Base-by-base conservation (phyloP, 331 rosid species). In the Rosa hybrid region DNA sequence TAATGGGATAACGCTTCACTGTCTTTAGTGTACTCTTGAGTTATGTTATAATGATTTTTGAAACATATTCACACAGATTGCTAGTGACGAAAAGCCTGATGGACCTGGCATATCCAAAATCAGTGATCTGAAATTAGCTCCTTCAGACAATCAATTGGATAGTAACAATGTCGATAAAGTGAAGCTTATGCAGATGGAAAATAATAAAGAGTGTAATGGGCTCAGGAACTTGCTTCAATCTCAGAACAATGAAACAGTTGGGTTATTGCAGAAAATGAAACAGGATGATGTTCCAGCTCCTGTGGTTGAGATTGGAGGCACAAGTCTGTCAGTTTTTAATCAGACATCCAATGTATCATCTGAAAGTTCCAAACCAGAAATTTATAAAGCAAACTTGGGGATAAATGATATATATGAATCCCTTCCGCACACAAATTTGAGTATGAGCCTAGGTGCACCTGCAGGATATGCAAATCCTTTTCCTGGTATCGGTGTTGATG, bases 391-490 rank as follows among this genome's bases (percentile, higher is more conserved):
- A 80, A 89, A 87, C 41, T 73, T 71, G 6, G 88, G 89, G 79
- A 79, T 86, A 74, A 89, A 83, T 83, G 89, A 87, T 87, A 74
- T 83, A 74, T 91, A 87, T 87, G 96, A 95, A 72, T 82, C 97
- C n/a, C 83, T 90, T 64, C 87, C 93, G 8, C 97, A 86, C 13
- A 92, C 96, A 82, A 94, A 89, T 83, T 86, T 92, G 92, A 90
- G 88, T 72, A 91, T 89, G 94, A 80, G 94, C 67, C 71, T 93
- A 74, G 91, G 96, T 68, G 74, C 86, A 68, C 88, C 96, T 72
- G 79, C 86, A 73, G 93, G 85, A 85, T 87, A 85, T 81, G 84
- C 87, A 45, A 86, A 78, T 85, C 83, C 94, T 71, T 83, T 83
- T 77, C 82, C 84, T 20, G 75, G 82, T 79, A 88, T 85, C 60